Evolutionary conservation across 2,329 filamentous ascomycete genomes (phyloP).

Genomic region (Cladophialophora bantiana): DNA sequence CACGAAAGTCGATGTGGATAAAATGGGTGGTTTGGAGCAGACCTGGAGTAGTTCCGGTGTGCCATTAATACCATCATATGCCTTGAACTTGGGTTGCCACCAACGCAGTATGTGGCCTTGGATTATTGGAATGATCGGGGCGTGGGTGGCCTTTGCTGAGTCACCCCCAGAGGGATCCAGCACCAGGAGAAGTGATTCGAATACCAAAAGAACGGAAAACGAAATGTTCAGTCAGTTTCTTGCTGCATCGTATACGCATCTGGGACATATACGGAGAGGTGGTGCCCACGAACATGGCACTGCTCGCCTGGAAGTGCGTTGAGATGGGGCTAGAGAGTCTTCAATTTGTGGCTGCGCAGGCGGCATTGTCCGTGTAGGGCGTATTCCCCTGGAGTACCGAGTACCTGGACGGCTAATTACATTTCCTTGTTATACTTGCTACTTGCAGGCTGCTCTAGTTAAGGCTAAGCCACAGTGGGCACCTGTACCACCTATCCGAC

Average conservation of each 20-base stretch:
- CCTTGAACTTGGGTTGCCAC: not conserved
- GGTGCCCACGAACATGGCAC: too few species aligned
- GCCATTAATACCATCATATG: not conserved
- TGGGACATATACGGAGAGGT: not conserved
- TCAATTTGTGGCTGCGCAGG: too few species aligned
- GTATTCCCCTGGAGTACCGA: too few species aligned
- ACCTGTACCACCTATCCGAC: not conserved
- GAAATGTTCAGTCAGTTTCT: not conserved
- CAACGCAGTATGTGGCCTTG: not conserved
- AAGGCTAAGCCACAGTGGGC: not conserved
- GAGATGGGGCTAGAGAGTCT: too few species aligned
- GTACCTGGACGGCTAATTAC: too few species aligned
- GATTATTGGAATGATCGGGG: not conserved
- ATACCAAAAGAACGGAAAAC: not conserved
- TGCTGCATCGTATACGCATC: not conserved
- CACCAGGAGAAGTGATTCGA: not conserved
- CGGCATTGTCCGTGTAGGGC: too few species aligned
- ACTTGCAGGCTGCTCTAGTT: not conserved
- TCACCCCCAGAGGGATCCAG: not conserved
- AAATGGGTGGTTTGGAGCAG: not conserved
- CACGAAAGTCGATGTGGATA: not conserved
- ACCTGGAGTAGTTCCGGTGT: not conserved
- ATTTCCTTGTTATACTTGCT: too few species aligned
- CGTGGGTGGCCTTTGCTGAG: not conserved
- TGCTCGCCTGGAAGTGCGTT: too few species aligned